These are phyloP conservation scores for Penicillium sclerotiorum DNA, from an alignment of 2,329 filamentous ascomycete genomes.

Conservation along the genomic window DNA sequence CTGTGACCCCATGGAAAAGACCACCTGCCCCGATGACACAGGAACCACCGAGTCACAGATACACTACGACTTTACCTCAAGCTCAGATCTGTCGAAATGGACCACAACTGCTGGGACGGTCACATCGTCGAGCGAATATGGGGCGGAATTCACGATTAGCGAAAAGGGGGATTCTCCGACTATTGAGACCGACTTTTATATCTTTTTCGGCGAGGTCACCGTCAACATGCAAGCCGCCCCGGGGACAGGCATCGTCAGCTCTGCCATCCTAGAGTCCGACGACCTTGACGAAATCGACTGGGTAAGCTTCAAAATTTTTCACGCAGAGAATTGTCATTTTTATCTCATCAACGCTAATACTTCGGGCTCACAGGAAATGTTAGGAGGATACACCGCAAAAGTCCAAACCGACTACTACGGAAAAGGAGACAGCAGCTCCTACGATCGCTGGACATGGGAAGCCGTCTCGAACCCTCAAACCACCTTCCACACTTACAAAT, in stretches of 20 bases:
- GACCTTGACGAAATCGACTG: conserved; percentile 87
- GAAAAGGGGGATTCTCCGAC: conserved; percentile 70
- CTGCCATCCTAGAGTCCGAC: conserved; percentile 80
- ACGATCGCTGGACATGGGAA: conserved; percentile 84
- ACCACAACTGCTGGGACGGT: conserved; percentile 3
- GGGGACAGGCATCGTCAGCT: conserved; percentile 75
- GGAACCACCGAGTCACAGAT: not conserved
- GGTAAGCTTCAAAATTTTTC: conserved; percentile 18
- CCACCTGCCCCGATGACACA: not conserved
- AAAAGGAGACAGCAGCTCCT: conserved; percentile 77
- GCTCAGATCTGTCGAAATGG: conserved; percentile 1
- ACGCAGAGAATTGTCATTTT: not conserved
- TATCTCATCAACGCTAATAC: conserved; percentile 1
- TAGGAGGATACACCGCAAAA: conserved; percentile 17
- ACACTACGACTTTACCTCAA: not conserved
- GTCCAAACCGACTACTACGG: conserved; percentile 91
- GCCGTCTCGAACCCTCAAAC: conserved; percentile 60
- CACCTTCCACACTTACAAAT: conserved; percentile 47
- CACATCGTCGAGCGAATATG: conserved; percentile 40
- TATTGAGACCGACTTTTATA: conserved; percentile 77
- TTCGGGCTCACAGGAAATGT: not conserved
- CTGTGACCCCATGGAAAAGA: not conserved
- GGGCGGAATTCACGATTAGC: conserved; percentile 71
- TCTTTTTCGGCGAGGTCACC: conserved; percentile 81
- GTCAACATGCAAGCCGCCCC: conserved; percentile 73